Conservation (phyloP, 257 asterid species). For the Solanum okadae region DNA sequence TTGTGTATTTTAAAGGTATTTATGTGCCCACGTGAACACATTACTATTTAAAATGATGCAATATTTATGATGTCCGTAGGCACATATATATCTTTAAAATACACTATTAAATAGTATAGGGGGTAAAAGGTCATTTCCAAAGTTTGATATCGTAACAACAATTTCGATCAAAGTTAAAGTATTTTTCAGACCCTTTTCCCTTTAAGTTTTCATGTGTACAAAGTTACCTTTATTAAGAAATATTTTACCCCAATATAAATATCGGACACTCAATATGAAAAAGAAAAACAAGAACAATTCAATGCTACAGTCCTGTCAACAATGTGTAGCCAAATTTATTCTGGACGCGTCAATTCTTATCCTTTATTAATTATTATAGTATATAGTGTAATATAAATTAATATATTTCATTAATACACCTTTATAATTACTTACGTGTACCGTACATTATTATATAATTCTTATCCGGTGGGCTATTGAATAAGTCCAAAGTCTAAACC, state of each 20-base stretch:
- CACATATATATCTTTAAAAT: no score
- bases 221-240: accelerated
- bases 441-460: not conserved
- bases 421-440: not conserved
- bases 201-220: not conserved
- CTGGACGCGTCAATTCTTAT: not conserved
- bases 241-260: accelerated
- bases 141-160: no score
- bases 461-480: not conserved
- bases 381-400: not conserved
- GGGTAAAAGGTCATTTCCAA: no score
- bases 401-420: not conserved
- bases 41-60: no score
- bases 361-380: not conserved
- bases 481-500: not conserved
- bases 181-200: no score
- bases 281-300: not conserved
- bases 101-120: no score
- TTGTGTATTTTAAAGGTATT: no score
- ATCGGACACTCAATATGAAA: accelerated
- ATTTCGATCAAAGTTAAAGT: no score
- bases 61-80: no score
- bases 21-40: no score
- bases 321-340: not conserved
- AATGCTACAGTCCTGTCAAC: not conserved